Conservation (phyloP, 1,284 basidiomycete genomes). For the Coniferiporia weirii region DNA sequence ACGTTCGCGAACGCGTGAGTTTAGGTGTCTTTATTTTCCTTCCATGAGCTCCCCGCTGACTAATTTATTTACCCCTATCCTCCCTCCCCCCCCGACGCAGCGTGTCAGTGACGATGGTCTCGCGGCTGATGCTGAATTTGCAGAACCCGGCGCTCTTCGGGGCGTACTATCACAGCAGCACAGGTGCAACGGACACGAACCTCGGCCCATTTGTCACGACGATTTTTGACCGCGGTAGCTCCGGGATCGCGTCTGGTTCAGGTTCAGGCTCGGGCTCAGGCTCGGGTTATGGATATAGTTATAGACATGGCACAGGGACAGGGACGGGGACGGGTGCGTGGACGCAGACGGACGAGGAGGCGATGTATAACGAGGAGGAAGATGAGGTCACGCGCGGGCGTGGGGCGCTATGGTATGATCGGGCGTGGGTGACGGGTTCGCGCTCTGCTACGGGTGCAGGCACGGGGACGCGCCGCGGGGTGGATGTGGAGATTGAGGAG, state of each 20-base stretch:
- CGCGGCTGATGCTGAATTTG: constrained; percentile 17
- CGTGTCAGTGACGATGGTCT: constrained; percentile 15
- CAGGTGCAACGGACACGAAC: background rate
- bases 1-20: constrained; percentile 14
- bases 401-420: constrained; percentile 11
- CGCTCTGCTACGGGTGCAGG: background rate
- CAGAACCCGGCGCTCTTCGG: constrained; percentile 11
- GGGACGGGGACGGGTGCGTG: no score
- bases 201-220: constrained; percentile 1
- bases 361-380: background rate
- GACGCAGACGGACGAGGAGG: no score
- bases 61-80: background rate
- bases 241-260: no score
- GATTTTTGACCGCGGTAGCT: background rate
- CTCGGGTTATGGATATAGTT: no score
- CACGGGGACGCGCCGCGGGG: background rate
- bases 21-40: background rate
- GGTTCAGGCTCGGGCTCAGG: no score
- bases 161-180: background rate
- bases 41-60: background rate
- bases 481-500: background rate
- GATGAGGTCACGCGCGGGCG: background rate
- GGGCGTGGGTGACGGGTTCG: constrained; percentile 7
- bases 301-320: no score
- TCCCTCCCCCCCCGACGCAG: background rate